Evolutionary conservation across 1,139 yeast genomes (phyloP).

Genomic region (Nakaseomyces sp.): DNA sequence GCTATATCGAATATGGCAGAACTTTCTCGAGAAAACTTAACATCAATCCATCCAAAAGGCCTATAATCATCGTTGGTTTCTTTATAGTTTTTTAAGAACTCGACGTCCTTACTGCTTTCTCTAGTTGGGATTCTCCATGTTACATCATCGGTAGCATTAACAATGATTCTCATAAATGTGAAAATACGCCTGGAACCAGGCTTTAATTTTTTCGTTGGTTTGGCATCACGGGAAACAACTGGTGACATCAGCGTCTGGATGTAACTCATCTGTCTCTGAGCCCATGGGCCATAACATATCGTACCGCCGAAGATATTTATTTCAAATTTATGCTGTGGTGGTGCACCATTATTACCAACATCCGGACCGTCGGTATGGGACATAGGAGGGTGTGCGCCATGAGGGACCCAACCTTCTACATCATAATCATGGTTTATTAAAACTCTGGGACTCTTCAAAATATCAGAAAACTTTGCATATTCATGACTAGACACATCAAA

Average conservation of each 20-base stretch:
- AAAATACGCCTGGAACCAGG: slow-evolving; percentile 49
- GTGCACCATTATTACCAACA: slow-evolving; percentile 44
- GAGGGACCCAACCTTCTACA: slow-evolving; percentile 54
- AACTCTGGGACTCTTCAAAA: slow-evolving; percentile 55
- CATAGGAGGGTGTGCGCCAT: slow-evolving; percentile 26
- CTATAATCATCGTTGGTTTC: slow-evolving; percentile 34
- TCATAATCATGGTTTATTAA: slow-evolving; percentile 59
- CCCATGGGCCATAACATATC: slow-evolving; percentile 90
- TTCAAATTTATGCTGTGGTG: slow-evolving; percentile 64
- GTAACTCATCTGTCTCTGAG: slow-evolving; percentile 70
- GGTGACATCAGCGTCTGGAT: slow-evolving; percentile 67
- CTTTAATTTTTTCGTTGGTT: slow-evolving; percentile 36
- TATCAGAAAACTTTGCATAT: slow-evolving; percentile 72
- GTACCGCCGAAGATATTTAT: slow-evolving; percentile 54
- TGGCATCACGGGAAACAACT: slow-evolving; percentile 48
- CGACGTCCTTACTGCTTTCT: slow-evolving; percentile 68
- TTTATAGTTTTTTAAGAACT: slow-evolving; percentile 28
- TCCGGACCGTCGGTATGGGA: slow-evolving; percentile 37
- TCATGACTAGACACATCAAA: slow-evolving; percentile 42
- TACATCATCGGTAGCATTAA: slow-evolving; percentile 51
- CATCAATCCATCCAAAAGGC: slow-evolving; percentile 89
- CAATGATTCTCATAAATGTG: slow-evolving; percentile 45
- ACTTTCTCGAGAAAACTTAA: slow-evolving; percentile 51
- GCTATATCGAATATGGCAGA: slow-evolving; percentile 42
- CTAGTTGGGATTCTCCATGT: slow-evolving; percentile 75